Conservation (phyloP, 2,329 filamentous ascomycete genomes). For the Talaromyces sp. region DNA sequence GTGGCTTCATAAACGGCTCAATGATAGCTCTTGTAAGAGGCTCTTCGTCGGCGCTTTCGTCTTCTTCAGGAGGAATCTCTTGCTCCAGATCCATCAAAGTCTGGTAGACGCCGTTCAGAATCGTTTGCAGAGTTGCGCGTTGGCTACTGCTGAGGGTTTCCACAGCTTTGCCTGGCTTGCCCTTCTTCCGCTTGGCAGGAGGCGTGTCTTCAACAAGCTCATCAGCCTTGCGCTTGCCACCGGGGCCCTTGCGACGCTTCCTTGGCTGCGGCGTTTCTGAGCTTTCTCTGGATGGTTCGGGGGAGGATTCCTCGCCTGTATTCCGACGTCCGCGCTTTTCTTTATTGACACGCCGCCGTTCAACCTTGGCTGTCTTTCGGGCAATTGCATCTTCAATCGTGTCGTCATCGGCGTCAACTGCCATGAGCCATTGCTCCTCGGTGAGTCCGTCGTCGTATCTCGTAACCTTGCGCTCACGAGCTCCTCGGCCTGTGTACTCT, state of each 20-base stretch:
- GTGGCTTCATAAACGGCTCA: slow-evolving; percentile 87
- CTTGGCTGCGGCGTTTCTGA: slow-evolving; percentile 75
- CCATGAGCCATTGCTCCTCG: slow-evolving; percentile 98
- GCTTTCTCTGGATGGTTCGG: slow-evolving; percentile 71
- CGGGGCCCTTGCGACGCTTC: slow-evolving; percentile 72
- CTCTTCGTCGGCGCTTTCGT: slow-evolving; percentile 46
- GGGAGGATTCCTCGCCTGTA: slow-evolving; percentile 61
- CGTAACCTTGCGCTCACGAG: slow-evolving; percentile 88
- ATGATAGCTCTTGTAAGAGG: slow-evolving; percentile 73
- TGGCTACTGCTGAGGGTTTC: slow-evolving; percentile 64
- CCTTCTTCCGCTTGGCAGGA: slow-evolving; percentile 70
- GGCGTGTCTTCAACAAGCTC: slow-evolving; percentile 72
- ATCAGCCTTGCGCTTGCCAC: slow-evolving; percentile 83
- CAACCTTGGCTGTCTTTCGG: slow-evolving; percentile 79
- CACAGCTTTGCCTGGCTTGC: slow-evolving; percentile 64
- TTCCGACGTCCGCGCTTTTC: slow-evolving; percentile 51
- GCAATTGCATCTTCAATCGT: slow-evolving; percentile 87
- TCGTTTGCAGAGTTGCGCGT: slow-evolving; percentile 72
- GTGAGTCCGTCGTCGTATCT: slow-evolving; percentile 96
- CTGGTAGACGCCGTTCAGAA: slow-evolving; percentile 72
- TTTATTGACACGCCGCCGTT: slow-evolving; percentile 72
- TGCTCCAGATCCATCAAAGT: slow-evolving; percentile 79
- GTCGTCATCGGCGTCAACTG: slow-evolving; percentile 95
- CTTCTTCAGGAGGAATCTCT: slow-evolving; percentile 52
- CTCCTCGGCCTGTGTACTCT: slow-evolving; percentile 77